Evolutionary conservation across 768 basidiomycete species (phyloP).

Genomic region (Suillus subluteus): DNA sequence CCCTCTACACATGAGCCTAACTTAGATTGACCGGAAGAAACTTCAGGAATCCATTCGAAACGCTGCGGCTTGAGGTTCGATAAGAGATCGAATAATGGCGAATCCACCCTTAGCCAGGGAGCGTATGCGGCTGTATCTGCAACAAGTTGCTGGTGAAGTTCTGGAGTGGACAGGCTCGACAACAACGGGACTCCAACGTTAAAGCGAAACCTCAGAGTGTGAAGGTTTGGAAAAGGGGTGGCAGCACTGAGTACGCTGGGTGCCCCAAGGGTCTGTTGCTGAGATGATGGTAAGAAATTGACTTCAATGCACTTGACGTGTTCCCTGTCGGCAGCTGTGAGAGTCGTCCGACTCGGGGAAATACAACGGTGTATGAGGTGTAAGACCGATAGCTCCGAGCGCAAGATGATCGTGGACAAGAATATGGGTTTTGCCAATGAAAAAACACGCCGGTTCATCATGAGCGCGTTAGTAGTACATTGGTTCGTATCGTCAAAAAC

Average conservation of each 20-base stretch:
- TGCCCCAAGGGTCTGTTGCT: neutral
- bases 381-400: conserved; percentile 10
- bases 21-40: neutral
- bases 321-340: neutral
- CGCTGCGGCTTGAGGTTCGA: conserved; percentile 5
- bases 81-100: conserved; percentile 13
- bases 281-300: conserved; percentile 10
- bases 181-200: neutral
- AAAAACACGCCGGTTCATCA: conserved; percentile 8
- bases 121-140: neutral
- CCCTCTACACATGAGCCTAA: neutral
- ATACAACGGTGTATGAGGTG: conserved; percentile 9
- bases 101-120: conserved; percentile 7
- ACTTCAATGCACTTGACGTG: conserved; percentile 10
- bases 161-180: neutral
- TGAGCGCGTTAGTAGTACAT: neutral
- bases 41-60: conserved; percentile 12
- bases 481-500: conserved; percentile 6
- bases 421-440: conserved; percentile 9
- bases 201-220: conserved; percentile 9
- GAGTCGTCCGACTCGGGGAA: neutral
- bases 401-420: conserved; percentile 9
- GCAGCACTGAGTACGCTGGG: conserved; percentile 3
- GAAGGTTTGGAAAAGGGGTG: conserved; percentile 7
- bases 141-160: conserved; percentile 1